Conservation (phyloP, 768 basidiomycete species). For the Trametes villosa region DNA sequence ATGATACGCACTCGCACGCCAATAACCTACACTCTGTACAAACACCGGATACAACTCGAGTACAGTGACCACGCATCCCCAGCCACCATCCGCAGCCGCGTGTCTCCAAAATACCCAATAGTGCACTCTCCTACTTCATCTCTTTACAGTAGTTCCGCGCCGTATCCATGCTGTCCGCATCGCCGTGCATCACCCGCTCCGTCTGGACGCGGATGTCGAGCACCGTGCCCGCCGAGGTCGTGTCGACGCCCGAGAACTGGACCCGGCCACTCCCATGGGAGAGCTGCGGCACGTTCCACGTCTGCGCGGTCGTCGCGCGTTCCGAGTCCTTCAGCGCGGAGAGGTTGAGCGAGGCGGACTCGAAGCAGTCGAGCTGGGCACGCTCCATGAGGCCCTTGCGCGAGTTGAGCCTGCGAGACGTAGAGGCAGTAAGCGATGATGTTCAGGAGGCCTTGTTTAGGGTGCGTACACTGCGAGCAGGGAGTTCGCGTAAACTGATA, state of each 20-base stretch:
- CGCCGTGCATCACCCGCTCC: not conserved
- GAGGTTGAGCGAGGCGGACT: not conserved
- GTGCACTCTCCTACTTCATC: no score
- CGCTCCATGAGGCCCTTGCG: constrained; percentile 6
- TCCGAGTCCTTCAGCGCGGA: not conserved
- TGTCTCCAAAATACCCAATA: no score
- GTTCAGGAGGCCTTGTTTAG: no score
- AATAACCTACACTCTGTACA: no score
- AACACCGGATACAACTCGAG: no score
- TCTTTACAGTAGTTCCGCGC: no score
- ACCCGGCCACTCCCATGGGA: no score
- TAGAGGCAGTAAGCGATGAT: not conserved
- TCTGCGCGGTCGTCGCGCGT: not conserved
- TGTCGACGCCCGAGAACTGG: not conserved
- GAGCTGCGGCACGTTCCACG: constrained; percentile 17
- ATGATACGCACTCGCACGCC: no score
- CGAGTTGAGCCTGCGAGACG: constrained; percentile 10
- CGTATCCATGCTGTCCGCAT: constrained; percentile 2
- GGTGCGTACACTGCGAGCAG: constrained; percentile 17
- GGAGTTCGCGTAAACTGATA: constrained; percentile 10
- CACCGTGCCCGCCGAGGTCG: not conserved
- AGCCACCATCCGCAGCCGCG: no score
- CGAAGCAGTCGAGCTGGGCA: constrained; percentile 3
- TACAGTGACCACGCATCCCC: no score
- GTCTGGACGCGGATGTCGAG: not conserved